phyloP scores from a whole-genome alignment of 176 grass and related monocot genomes.

The Musa acuminata region DNA sequence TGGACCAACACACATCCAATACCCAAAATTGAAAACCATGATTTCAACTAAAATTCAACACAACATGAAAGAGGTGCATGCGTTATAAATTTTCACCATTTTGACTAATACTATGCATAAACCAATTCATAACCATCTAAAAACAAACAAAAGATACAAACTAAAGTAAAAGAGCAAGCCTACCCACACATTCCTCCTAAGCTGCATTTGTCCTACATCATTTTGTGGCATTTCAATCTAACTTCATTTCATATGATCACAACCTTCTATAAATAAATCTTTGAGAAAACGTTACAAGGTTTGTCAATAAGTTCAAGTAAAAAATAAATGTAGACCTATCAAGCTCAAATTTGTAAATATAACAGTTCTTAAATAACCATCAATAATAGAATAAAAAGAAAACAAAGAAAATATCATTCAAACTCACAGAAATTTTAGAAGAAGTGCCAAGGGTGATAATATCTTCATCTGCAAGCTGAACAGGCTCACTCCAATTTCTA shows the following conservation, averaged over 20 bases:
- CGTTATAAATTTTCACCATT: too few relatives aligned
- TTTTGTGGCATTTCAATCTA: not conserved
- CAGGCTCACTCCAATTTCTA: slow-evolving; percentile 46
- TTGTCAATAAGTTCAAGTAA: not conserved
- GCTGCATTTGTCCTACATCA: not conserved
- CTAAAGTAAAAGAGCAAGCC: not conserved
- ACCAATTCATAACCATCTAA: too few relatives aligned
- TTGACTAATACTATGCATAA: too few relatives aligned
- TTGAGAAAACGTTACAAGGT: not conserved
- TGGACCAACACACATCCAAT: too few relatives aligned
- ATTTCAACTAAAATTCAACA: too few relatives aligned
- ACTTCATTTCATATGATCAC: not conserved
- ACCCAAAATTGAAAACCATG: too few relatives aligned
- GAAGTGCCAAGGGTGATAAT: slow-evolving; percentile 64
- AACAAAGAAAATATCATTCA: not conserved
- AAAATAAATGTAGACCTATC: not conserved
- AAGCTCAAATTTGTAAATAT: not conserved
- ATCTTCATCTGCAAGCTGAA: slow-evolving; percentile 70
- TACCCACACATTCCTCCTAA: not conserved
- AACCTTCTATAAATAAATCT: not conserved
- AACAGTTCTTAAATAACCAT: not conserved
- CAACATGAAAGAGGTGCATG: too few relatives aligned
- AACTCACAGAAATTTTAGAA: slow-evolving; percentile 65
- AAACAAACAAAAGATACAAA: too few relatives aligned
- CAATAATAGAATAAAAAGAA: not conserved